Evolutionary conservation across 306 rosid species (phyloP).

Genomic region (Oemleria cerasiformis): DNA sequence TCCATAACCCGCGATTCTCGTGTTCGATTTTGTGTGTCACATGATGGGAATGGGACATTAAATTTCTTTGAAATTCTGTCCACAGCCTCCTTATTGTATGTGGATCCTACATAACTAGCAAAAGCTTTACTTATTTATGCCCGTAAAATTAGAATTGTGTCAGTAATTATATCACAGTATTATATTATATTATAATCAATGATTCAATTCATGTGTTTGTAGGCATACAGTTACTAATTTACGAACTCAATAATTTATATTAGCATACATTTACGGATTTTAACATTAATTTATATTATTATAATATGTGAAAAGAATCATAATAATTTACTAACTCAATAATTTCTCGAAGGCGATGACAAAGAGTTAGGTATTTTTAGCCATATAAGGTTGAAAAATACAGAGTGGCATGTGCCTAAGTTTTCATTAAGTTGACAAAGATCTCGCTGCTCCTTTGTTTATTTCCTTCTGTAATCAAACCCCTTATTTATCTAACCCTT

Average conservation of each 20-base stretch:
- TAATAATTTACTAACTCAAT: too few species aligned
- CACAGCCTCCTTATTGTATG: background rate
- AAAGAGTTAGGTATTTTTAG: background rate
- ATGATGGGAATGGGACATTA: background rate
- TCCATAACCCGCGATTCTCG: background rate
- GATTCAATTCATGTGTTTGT: too few species aligned
- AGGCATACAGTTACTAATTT: too few species aligned
- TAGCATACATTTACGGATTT: too few species aligned
- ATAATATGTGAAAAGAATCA: too few species aligned
- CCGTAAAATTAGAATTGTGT: background rate
- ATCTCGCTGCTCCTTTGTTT: background rate
- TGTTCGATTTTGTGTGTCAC: background rate
- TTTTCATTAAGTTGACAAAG: constrained; percentile 1
- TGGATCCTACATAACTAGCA: background rate
- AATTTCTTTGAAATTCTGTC: background rate
- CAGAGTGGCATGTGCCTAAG: background rate
- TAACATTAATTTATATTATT: too few species aligned
- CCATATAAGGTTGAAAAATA: background rate
- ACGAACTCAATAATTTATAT: too few species aligned
- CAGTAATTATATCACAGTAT: background rate
- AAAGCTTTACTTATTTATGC: background rate
- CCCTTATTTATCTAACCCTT: background rate
- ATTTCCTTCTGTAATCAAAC: too few species aligned
- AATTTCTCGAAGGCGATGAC: background rate
- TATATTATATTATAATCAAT: too few species aligned